phyloP scores from a whole-genome alignment of 2,329 filamentous ascomycete species.

The Sporothrix euskadiensis region DNA sequence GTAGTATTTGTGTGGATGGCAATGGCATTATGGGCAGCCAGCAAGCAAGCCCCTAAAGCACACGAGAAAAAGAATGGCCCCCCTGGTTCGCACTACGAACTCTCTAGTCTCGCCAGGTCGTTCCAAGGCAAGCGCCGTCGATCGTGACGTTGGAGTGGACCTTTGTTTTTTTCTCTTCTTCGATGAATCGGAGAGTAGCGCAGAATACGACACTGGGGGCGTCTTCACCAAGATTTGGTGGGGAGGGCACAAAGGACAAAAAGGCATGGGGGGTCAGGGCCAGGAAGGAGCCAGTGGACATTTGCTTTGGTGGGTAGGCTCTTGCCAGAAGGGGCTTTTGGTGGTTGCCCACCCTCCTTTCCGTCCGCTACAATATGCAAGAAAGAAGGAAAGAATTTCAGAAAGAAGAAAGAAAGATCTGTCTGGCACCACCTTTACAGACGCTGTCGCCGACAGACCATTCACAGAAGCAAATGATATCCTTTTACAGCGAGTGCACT shows the following conservation, averaged over 20 bases:
- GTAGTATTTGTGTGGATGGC: neutral
- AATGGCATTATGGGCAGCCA: neutral
- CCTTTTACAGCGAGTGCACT: slow-evolving; percentile 26
- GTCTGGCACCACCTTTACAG: slow-evolving; percentile 1
- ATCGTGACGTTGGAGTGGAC: slow-evolving; percentile 23
- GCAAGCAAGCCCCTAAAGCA: neutral
- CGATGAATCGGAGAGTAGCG: neutral
- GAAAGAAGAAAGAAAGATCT: neutral
- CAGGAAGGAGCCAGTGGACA: neutral
- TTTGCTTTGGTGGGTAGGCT: neutral
- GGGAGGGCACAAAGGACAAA: neutral
- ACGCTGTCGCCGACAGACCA: slow-evolving; percentile 29
- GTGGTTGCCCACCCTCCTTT: slow-evolving; percentile 6
- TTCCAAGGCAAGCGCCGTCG: slow-evolving; percentile 27
- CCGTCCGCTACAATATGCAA: neutral
- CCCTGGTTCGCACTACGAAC: neutral
- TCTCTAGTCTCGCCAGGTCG: slow-evolving; percentile 7
- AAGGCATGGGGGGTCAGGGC: neutral
- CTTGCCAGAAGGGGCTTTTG: neutral
- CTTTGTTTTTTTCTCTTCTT: neutral
- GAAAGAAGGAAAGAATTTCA: neutral
- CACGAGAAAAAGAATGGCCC: neutral
- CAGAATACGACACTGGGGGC: slow-evolving; percentile 7
- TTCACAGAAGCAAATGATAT: slow-evolving; percentile 27
- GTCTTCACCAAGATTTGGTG: slow-evolving; percentile 7